Base-by-base conservation (phyloP, 2,329 filamentous ascomycete species). In the Monilinia fructigena region DNA sequence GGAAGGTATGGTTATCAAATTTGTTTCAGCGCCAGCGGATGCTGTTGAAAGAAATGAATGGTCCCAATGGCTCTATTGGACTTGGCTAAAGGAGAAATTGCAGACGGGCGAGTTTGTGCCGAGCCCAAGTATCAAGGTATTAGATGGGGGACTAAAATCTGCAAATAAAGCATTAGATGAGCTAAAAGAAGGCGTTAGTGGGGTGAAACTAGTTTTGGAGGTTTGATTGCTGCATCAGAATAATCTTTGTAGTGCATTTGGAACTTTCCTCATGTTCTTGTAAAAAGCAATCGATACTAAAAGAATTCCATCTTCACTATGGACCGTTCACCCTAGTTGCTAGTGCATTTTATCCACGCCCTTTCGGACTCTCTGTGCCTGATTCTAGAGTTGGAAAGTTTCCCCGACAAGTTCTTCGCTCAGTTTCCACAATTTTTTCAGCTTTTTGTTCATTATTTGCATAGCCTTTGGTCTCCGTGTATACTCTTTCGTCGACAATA, bases 1-100 rank as follows among this genome's bases (percentile, higher is more conserved):
- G 23, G 55, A 65, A 16, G 63, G 55, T 23, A 20, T 65, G 2
- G 50, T 53, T 23, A 38, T 61, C 26, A 54, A 61, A 26, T 65
- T 65, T 38, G 55, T 88, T 67, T 69, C 84, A 56, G 78, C 76
- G 50, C 80, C 82, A 72, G 81, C 80, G 61, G 85, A 85, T 67
- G 75, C 75, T 20, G 72, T 80, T 64, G 82, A 81, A 72, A 73
- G 79, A 72, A 55, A n/a, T 38, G 28, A 35, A 31, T 65, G 52
- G 65, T 66, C 48, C 18, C 54, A 18, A 11, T 54, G 35, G 23
- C 18, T 59, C 4, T 55, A n/a, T 20, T 40, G 38, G 26, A 64
- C 53, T 10, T 82, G 59, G 75, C 73, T 48, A 65, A 76, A 28
- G 72, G 77, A 4, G 23, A 69, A 65, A 31, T 53, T 70, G 3